Base-by-base conservation (phyloP, 495 filamentous ascomycete genomes). In the Xylaria scruposa region DNA sequence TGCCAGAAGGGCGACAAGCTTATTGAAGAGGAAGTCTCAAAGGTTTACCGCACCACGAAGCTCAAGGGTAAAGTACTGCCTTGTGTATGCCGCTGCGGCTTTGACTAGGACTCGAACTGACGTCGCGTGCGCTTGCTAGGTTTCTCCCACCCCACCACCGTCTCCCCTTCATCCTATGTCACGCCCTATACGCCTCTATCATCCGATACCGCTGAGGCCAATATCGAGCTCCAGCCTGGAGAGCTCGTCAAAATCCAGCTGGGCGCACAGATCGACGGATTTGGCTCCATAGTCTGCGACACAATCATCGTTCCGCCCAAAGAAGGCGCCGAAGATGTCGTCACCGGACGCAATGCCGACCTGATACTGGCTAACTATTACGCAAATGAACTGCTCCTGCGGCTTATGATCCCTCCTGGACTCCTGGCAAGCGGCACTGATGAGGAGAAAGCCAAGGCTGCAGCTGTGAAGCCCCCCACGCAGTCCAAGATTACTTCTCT, bases 21-120 rank as follows among this genome's bases (percentile, higher is more conserved):
- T 62, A 89, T 99, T 72, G 94, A 95, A 33, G 96, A 97, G 77
- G 96, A 98, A 80, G 87, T 97, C 68, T 82, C 89, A 74, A 99
- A 98, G 85, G 95, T 99, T 75, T 98, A 96, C 88, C 95, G 97
- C 82, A 95, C 94, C 83, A 99, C 98, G 87, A 98, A 97, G 85
- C 92, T 98, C 73, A 99, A 99, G 87, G 95, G 93, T 94, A 77
- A 56, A 64, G 81, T 78, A 21, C 2, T 13, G 49, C 21, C 69
- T 73, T 33, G 26, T 36, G 21, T 19, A 64, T 60, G 54, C 13
- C 19, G 33, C 29, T 2, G 29, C 51, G 26, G 58, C 64, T 70
- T 63, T 62, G 1, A 21, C 40, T 51, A 4, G 15, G 49, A 56
- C 15, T 53, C 77, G 61, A 71, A 70, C 73, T 75, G 67, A 80